Evolutionary conservation across 805 yeast species (phyloP).

Genomic region (Schwanniomyces vanrijiae): DNA sequence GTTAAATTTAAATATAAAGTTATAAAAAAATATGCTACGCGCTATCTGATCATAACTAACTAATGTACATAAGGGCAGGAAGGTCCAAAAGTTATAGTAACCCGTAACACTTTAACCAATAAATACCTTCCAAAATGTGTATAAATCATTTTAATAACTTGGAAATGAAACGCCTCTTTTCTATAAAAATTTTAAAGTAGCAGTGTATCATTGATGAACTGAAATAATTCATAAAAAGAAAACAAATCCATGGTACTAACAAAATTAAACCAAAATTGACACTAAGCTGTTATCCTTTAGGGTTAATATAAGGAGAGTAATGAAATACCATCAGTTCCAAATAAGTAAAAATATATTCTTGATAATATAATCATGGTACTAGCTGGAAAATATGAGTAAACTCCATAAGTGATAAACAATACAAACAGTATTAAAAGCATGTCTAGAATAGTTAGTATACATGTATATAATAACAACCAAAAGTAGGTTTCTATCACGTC

Average conservation of each 20-base stretch:
- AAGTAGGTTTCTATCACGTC: background rate
- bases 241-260: background rate
- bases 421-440: slow-evolving; percentile 20
- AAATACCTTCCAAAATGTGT: background rate
- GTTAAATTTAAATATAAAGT: background rate
- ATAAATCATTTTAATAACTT: background rate
- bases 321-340: slow-evolving; percentile 21
- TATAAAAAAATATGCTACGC: background rate
- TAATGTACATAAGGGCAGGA: background rate
- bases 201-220: background rate
- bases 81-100: background rate
- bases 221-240: background rate
- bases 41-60: background rate
- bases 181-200: background rate
- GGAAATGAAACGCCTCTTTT: background rate
- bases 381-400: slow-evolving; percentile 22
- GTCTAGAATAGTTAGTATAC: slow-evolving; percentile 13
- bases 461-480: background rate
- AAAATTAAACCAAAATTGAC: background rate
- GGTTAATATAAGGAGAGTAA: background rate
- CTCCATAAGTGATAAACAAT: slow-evolving; percentile 26
- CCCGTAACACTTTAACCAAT: background rate
- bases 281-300: background rate
- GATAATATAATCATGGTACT: slow-evolving; percentile 29
- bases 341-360: slow-evolving; percentile 35